Base-by-base conservation (phyloP, 352 stramenopile genomes). In the Phytophthora litchii region DNA sequence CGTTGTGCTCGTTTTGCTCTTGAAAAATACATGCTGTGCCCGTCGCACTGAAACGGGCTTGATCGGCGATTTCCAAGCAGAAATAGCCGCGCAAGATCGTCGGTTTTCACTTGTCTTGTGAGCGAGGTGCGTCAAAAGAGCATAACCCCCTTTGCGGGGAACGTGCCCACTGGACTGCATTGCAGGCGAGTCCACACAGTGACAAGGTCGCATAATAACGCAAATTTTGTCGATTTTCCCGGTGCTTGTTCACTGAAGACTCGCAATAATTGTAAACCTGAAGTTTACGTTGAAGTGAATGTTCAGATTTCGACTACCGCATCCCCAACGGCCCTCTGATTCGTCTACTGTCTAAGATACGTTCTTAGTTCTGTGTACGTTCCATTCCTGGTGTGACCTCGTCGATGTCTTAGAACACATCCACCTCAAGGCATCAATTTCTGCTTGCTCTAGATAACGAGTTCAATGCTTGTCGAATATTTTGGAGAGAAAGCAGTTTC, bases 401-500 rank as follows among this genome's bases (percentile, higher is more conserved):
- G 25, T 1, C 53, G 40, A 10, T 20, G 32, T 11, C 40, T 44
- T 43, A 49, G 34, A n/a, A 37, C 48, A 7, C 54, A 62, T 62
- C 43, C 34, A 11, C 25, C 21, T 67, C 32, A 42, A 8, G 42
- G 1, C 27, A 62, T 31, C 42, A 51, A 23, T 5, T 21, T 10
- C 13, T 36, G 21, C 31, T 12, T 36, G 21, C 31, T 12, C 37
- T 29, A 58, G 23, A n/a, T 16, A 19, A 45, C 9, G 40, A 23
- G 35, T 32, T 17, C 12, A 53, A 48, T 47, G 52, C 31, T 54
- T 40, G 20, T 68, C 53, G 19, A 68, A 68, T 67, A 64, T 46
- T 68, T 68, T 59, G 29, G 45, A 7, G 27, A 57, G 42, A 42
- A 54, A 54, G 45, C 55, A 25, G 60, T 68, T 68, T 59, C 54